Conservation (phyloP, 306 rosid genomes). For the Gastrolobium villosum region DNA sequence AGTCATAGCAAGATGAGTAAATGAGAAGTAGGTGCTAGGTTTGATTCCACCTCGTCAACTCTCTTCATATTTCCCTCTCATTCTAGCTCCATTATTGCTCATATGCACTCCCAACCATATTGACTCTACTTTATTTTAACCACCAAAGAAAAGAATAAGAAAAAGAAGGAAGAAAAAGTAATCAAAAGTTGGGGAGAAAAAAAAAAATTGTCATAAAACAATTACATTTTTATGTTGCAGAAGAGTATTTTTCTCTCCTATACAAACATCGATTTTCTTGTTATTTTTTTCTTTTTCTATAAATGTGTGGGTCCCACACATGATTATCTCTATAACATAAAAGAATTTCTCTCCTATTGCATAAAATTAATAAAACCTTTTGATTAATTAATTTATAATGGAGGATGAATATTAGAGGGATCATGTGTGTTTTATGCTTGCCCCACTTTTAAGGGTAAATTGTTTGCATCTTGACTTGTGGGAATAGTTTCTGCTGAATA, state of each 20-base stretch:
- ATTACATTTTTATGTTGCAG: too few species aligned
- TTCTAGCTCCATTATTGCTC: constrained; percentile 63
- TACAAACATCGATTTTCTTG: too few species aligned
- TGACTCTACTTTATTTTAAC: constrained; percentile 61
- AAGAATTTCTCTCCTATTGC: too few species aligned
- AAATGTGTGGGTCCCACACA: too few species aligned
- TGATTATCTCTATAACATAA: too few species aligned
- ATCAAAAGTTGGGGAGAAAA: constrained; percentile 40
- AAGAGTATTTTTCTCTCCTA: too few species aligned
- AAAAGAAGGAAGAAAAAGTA: constrained; percentile 45
- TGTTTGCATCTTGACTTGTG: constrained; percentile 70
- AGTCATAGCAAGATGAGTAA: constrained; percentile 52
- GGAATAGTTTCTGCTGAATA: constrained; percentile 50
- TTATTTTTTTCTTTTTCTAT: too few species aligned
- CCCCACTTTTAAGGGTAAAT: constrained; percentile 64
- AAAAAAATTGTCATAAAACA: constrained; percentile 39
- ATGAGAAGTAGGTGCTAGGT: constrained; percentile 63
- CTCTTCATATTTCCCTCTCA: constrained; percentile 57
- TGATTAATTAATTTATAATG: constrained; percentile 44
- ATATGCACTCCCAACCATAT: constrained; percentile 64
- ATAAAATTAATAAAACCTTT: too few species aligned
- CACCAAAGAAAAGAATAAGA: constrained; percentile 59
- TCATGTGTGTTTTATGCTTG: constrained; percentile 75
- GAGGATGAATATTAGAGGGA: constrained; percentile 34
- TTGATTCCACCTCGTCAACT: constrained; percentile 61